Evolutionary conservation across 257 asterid genomes (phyloP), one percentile per base, ranked within the genome.

Genomic region (Solanum bulbocastanum): DNA sequence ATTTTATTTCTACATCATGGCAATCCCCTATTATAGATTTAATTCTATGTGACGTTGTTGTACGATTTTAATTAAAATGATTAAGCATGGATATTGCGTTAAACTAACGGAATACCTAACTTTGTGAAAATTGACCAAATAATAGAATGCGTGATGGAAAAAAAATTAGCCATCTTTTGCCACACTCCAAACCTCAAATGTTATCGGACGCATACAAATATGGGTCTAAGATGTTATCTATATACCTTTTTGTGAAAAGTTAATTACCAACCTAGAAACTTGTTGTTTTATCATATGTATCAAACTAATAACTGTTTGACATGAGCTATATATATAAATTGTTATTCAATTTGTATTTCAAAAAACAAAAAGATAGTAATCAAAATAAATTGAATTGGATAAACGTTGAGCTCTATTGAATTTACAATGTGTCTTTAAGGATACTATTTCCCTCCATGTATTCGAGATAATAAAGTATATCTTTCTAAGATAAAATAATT

Each of bases 381-480:
- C 8, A 49, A 49, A 49, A 49, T 49, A 49, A 49, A 0, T 49
- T 49, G 60, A 15, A 49, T 49, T 14, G 8, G n/a, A 56, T 18
- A 56, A 18, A 56, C 23, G 3, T 56, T 0, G 11, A 56, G 5
- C 0, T 2, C 5, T 20, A 0, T 20, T 56, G 1, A 56, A 56
- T 56, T 56, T 20, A 6, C 10, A 0, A 0, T 18, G 10, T 23
- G 8, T 60, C 3, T 9, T 62, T 23, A 3, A 23, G 0, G 0
- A 62, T 9, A 62, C 12, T 9, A 62, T 62, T 10, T 0, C 1
- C 13, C 7, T 23, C 0, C 0, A 4, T 60, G 12, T 23, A 62
- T 62, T 9, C 3, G 6, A 62, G 69, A 0, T 62, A 62, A 62
- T 23, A 11, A 62, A 62, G 5, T 62, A 62, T 23, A 62, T 62